These are phyloP conservation scores for Cystofilobasidium capitatum DNA, from an alignment of 768 basidiomycete genomes.

Conservation along the genomic window DNA sequence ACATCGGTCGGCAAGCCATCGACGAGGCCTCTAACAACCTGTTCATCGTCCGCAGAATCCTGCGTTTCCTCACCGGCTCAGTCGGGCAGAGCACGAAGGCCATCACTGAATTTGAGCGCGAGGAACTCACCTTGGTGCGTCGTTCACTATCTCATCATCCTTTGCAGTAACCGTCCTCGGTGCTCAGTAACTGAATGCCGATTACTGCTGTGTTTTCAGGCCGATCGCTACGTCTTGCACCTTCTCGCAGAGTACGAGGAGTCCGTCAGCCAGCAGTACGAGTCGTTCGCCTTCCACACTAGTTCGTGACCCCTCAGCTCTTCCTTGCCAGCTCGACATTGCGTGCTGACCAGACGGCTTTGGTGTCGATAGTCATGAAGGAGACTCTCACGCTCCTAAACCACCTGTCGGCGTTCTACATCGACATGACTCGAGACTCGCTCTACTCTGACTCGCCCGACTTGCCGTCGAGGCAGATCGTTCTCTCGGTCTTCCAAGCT, in stretches of 20 bases:
- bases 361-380: neutral
- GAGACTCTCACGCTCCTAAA: constrained; percentile 65
- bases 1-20: constrained; percentile 68
- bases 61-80: constrained; percentile 70
- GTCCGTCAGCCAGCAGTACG: constrained; percentile 58
- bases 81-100: constrained; percentile 40
- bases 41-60: constrained; percentile 65
- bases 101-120: constrained; percentile 10
- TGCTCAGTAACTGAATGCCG: too few relatives aligned
- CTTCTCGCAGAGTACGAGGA: constrained; percentile 66
- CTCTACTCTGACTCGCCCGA: constrained; percentile 61
- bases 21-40: constrained; percentile 69
- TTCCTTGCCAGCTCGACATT: neutral
- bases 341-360: neutral
- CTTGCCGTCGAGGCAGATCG: constrained; percentile 52
- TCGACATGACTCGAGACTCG: constrained; percentile 81
- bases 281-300: constrained; percentile 67
- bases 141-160: too few relatives aligned
- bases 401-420: constrained; percentile 80
- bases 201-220: constrained; percentile 42
- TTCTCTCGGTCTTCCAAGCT: constrained; percentile 62
- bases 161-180: too few relatives aligned
- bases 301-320: constrained; percentile 46
- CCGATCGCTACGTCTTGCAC: constrained; percentile 77
- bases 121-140: constrained; percentile 55